Evolutionary conservation across 805 yeast species (phyloP).

Genomic region (Teunomyces funiuensis): DNA sequence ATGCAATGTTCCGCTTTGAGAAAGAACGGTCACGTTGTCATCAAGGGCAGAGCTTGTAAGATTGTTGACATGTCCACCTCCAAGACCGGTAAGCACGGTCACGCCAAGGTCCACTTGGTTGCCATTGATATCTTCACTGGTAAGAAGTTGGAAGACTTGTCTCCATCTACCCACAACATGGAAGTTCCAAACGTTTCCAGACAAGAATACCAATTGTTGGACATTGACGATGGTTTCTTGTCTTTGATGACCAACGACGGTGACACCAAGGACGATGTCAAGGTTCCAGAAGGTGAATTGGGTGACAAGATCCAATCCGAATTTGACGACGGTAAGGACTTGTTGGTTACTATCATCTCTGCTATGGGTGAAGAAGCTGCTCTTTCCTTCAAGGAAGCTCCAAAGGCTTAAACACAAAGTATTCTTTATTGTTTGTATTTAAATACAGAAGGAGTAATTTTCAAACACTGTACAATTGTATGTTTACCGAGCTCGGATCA

Average conservation of each 20-base stretch:
- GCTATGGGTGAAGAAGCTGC: constrained; percentile 99
- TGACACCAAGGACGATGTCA: constrained; percentile 98
- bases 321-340: constrained; percentile 97
- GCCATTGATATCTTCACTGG: constrained; percentile 98
- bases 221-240: constrained; percentile 97
- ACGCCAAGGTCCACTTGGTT: constrained; percentile 99
- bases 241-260: constrained; percentile 96
- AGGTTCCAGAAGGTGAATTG: constrained; percentile 96
- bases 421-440: constrained; percentile 5
- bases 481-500: no score
- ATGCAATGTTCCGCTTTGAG: constrained; percentile 99
- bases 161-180: constrained; percentile 99
- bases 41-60: constrained; percentile 99
- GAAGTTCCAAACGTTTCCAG: constrained; percentile 98
- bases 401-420: constrained; percentile 46
- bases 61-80: constrained; percentile 99
- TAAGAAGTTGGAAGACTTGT: constrained; percentile 99
- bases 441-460: constrained; percentile 1
- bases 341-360: constrained; percentile 92
- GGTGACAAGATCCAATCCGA: constrained; percentile 91
- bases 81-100: constrained; percentile 99
- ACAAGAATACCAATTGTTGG: constrained; percentile 94
- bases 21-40: constrained; percentile 98
- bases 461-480: no score
- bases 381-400: constrained; percentile 97